Evolutionary conservation across 139 green algal genomes (phyloP).

Genomic region (Coelastrella sp.): DNA sequence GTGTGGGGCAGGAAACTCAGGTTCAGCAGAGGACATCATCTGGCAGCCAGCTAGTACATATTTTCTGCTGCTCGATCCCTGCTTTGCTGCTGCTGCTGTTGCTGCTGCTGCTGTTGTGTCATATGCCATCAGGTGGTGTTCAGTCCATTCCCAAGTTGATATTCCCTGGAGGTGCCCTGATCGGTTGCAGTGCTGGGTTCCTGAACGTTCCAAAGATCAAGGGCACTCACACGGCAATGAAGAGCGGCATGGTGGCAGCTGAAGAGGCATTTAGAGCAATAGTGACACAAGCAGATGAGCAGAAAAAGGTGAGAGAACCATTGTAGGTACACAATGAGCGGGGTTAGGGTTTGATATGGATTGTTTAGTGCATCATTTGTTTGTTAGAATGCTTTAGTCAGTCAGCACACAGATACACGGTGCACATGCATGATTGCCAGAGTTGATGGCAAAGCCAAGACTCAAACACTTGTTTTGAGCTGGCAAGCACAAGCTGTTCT

Average conservation of each 20-base stretch:
- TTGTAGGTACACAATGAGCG: background rate
- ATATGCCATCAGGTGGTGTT: constrained; percentile 68
- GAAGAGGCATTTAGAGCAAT: constrained; percentile 81
- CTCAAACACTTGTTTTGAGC: no score
- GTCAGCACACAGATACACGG: no score
- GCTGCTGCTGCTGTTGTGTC: background rate
- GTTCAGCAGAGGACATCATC: no score
- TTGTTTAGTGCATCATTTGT: no score
- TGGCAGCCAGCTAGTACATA: background rate
- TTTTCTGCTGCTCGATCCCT: background rate
- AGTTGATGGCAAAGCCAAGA: no score
- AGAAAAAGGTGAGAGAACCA: background rate
- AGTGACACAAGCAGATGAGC: constrained; percentile 6
- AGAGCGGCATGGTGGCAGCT: constrained; percentile 90
- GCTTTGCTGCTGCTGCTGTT: background rate
- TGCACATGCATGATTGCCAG: no score
- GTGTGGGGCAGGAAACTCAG: no score
- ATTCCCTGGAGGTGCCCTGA: constrained; percentile 93
- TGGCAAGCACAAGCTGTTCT: no score
- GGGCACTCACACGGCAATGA: constrained; percentile 84
- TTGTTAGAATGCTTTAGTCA: no score
- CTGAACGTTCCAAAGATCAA: constrained; percentile 97
- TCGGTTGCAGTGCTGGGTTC: constrained; percentile 95
- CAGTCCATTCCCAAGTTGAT: constrained; percentile 89
- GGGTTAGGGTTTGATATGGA: no score